Evolutionary conservation across 1,284 basidiomycete species (phyloP), one percentile per base, ranked within the genome.

Genomic region (Rhodotorula sp.): DNA sequence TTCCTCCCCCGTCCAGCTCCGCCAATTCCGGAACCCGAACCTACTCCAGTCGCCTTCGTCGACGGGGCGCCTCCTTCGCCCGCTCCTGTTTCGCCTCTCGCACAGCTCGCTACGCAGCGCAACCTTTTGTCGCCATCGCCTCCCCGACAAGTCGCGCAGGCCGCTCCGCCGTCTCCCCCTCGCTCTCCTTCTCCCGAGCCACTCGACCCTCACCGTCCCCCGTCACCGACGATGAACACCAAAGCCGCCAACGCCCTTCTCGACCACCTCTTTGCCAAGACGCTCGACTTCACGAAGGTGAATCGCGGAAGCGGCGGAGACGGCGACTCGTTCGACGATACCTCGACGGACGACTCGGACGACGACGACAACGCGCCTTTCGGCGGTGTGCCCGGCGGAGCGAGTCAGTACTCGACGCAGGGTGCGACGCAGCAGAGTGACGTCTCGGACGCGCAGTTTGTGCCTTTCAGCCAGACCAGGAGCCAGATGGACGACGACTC

Each of bases 201-300:
- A 10, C 50, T 64, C 52, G 65, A 65, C 26, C 64, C 63, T 9
- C 44, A 71, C 31, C 68, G 75, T 2, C 85, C 87, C 75, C 85
- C 87, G 13, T 87, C 89, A 0, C 87, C 89, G 9, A 92, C 90
- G 0, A 87, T 92, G 71, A 91, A 91, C 78, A 92, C 90, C 55
- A 93, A 92, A 79, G 90, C 92, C 72, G 94, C 94, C 5, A 92
- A 92, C 81, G 89, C 88, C 67, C 91, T 96, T 87, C 94, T 92
- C 79, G 94, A 91, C 89, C 0, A 85, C 85, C 69, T 73, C 40
- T 67, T 76, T 61, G 67, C 70, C 50, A 68, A 69, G 48, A 74
- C 73, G 20, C 67, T 74, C 62, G 65, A 74, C 48, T 70, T 74
- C 46, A 68, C 60, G 47, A 62, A 64, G 28, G 28, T 70, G 64